Evolutionary conservation across 2,329 filamentous ascomycete genomes (phyloP).

Genomic region (Alternaria sp.): DNA sequence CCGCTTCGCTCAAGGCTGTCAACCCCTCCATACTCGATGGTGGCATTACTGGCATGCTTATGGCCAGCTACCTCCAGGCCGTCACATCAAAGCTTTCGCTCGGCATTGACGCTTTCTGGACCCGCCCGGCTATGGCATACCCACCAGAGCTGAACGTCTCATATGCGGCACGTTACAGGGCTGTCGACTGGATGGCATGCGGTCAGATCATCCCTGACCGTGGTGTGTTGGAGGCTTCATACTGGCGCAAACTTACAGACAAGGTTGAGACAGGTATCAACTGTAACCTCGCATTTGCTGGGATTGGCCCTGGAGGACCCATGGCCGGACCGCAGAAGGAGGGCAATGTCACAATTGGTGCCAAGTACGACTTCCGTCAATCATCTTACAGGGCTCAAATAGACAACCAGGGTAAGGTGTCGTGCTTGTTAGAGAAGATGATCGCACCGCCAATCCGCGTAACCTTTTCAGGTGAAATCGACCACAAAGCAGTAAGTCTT

Average conservation of each 20-base stretch:
- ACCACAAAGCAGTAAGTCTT: constrained; percentile 85
- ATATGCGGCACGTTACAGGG: constrained; percentile 91
- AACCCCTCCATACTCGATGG: constrained; percentile 96
- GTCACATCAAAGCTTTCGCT: constrained; percentile 86
- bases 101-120: constrained; percentile 93
- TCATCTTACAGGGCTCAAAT: constrained; percentile 95
- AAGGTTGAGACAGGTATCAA: constrained; percentile 97
- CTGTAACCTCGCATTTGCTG: constrained; percentile 83
- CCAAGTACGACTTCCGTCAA: constrained; percentile 97
- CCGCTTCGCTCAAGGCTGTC: constrained; percentile 88
- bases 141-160: constrained; percentile 91
- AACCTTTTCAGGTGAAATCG: constrained; percentile 95
- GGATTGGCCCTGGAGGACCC: constrained; percentile 65
- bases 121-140: constrained; percentile 81
- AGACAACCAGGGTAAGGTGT: constrained; percentile 92
- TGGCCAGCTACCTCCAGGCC: constrained; percentile 94
- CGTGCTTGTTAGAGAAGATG: constrained; percentile 92
- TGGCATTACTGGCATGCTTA: constrained; percentile 91
- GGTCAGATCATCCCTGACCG: constrained; percentile 90
- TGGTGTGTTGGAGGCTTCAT: constrained; percentile 80
- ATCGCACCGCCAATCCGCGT: constrained; percentile 91
- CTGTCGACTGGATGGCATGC: constrained; percentile 89
- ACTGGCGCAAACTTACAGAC: constrained; percentile 92
- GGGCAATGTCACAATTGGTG: constrained; percentile 87
- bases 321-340: constrained; percentile 80